Percentiles rank a stretch among this genome's conserved stretches.
These are phyloP conservation scores for Pueraria montana DNA, from an alignment of 306 rosid genomes.

Conservation along the genomic window DNA sequence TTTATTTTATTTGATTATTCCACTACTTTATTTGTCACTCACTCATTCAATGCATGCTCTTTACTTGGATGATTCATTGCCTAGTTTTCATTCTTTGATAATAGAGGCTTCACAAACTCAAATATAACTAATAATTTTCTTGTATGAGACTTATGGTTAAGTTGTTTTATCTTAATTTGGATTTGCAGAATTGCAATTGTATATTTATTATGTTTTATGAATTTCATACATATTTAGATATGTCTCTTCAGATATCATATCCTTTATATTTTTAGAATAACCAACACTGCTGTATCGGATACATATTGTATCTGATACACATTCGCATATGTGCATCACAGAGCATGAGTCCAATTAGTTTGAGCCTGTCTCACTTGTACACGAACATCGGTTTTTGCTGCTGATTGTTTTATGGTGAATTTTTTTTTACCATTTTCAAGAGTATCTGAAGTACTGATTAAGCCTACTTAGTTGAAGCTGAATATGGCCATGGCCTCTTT, in stretches of 20 bases:
- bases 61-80: not conserved
- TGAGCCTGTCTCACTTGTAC: not conserved
- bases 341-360: not conserved
- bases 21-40: not conserved
- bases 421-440: not conserved
- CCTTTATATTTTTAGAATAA: too few relatives aligned
- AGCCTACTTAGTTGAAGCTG: not conserved
- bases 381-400: not conserved
- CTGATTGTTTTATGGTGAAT: not conserved
- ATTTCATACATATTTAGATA: too few relatives aligned
- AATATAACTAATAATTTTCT: not conserved
- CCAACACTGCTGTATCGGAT: too few relatives aligned
- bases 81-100: not conserved
- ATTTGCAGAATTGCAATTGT: too few relatives aligned
- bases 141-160: not conserved
- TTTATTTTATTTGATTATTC: not conserved
- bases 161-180: not conserved
- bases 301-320: too few relatives aligned
- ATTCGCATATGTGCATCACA: too few relatives aligned
- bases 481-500: not conserved
- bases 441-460: not conserved
- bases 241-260: too few relatives aligned
- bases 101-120: not conserved
- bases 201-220: too few relatives aligned
- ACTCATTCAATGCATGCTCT: not conserved